These are phyloP conservation scores for Tolypocladium ophioglossoides DNA, from an alignment of 2,329 filamentous ascomycete species.

Conservation along the genomic window DNA sequence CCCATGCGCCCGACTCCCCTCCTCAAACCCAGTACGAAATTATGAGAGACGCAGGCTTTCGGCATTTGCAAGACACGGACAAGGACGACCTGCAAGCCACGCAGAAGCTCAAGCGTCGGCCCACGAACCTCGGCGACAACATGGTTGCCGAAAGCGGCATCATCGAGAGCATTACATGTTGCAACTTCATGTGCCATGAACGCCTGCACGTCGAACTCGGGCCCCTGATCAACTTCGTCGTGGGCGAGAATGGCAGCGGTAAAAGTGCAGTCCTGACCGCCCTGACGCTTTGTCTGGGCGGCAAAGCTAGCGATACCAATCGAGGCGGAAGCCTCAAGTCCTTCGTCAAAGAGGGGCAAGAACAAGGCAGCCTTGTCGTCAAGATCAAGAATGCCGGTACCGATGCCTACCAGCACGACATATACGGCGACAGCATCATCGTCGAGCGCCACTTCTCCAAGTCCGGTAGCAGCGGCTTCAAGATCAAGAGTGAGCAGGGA, in stretches of 20 bases:
- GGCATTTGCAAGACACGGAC: slow-evolving; percentile 44
- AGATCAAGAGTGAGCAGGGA: slow-evolving; percentile 64
- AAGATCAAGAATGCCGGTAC: slow-evolving; percentile 84
- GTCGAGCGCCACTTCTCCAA: slow-evolving; percentile 85
- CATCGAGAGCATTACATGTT: slow-evolving; percentile 75
- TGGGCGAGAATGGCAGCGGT: slow-evolving; percentile 93
- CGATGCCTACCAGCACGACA: slow-evolving; percentile 70
- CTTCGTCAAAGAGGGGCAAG: slow-evolving; percentile 81
- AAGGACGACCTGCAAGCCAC: slow-evolving; percentile 54
- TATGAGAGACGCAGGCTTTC: slow-evolving; percentile 48
- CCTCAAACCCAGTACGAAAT: slow-evolving; percentile 51
- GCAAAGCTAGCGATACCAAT: slow-evolving; percentile 87
- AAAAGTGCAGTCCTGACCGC: slow-evolving; percentile 95
- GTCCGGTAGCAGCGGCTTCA: slow-evolving; percentile 69
- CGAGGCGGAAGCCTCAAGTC: slow-evolving; percentile 81
- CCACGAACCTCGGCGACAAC: slow-evolving; percentile 50
- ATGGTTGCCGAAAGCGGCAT: slow-evolving; percentile 73
- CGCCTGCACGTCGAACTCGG: slow-evolving; percentile 76
- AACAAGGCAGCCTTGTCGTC: slow-evolving; percentile 66
- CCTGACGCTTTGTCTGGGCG: slow-evolving; percentile 87
- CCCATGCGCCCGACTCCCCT: slow-evolving; percentile 21
- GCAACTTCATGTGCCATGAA: slow-evolving; percentile 94
- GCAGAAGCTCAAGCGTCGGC: slow-evolving; percentile 46
- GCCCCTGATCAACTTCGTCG: slow-evolving; percentile 94
- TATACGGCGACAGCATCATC: slow-evolving; percentile 76